Evolutionary conservation across 371 early-diverging fungal genomes (phyloP), one percentile per base, ranked within the genome.

Genomic region (Parasitella parasitica): DNA sequence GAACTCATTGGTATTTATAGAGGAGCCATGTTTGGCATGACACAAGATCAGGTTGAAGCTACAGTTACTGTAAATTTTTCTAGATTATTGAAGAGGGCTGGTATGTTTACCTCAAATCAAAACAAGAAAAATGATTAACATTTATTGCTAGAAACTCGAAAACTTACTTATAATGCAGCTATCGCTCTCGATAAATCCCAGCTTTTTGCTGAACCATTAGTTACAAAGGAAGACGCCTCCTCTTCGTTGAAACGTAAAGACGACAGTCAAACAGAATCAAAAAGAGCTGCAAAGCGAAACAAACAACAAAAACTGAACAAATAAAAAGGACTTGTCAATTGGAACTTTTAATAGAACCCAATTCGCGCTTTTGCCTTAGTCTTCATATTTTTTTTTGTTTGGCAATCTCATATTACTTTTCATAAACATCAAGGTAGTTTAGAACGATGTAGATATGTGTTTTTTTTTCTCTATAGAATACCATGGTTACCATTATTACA

Each of bases 131-230:
- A 16, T 12, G 6, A 20, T 16, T 27, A 50, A 39, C 26, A 4
- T 37, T 5, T 24, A 36, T 38, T 32, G 15, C n/a, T 63, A 87
- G 89, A 87, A 74, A 86, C 90, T 8, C 75, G 90, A 59, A 72
- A 75, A 39, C 69, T 73, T 15, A 88, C 87, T 2, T 70, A 77
- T 28, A 71, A 77, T 36, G 84, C 85, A 5, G 79, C 82, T 11
- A 65, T 86, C 20, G 72, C 84, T 0, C 64, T 84, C 30, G 81
- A 80, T 16, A 61, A 70, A n/a, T 66, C 60, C 22, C 41, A 50
- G 16, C 27, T 50, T 8, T 50, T 49, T 20, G 43, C 43, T 12
- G 43, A 43, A 9, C 2, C 36, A 68, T 63, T 66, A 43, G 49
- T 46, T 15, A 4, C 24, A 48, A 51, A 57, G 28, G 30, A 28